phyloP scores from a whole-genome alignment of 1,284 basidiomycete species.

The Malassezia dermatis region DNA sequence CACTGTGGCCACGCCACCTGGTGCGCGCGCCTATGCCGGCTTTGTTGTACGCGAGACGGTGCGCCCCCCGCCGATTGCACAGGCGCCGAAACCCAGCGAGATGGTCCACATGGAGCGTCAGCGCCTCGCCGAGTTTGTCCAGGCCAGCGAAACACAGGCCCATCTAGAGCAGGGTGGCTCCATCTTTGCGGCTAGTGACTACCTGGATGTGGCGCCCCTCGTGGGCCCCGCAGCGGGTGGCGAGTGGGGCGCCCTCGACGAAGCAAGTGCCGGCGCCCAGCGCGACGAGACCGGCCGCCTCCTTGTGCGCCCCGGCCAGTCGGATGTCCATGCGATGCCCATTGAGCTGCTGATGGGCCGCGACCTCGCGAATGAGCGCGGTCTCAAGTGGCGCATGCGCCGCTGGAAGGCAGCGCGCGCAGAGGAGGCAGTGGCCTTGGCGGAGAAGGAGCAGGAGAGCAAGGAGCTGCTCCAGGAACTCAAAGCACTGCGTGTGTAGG shows the following conservation, averaged over 20 bases:
- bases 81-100: constrained; percentile 36
- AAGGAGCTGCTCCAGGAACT: constrained; percentile 32
- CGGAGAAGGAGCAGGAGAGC: constrained; percentile 12
- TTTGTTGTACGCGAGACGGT: constrained; percentile 19
- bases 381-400: constrained; percentile 41
- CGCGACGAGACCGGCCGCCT: constrained; percentile 19
- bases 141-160: constrained; percentile 18
- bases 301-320: constrained; percentile 14
- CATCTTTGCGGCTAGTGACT: constrained; percentile 38
- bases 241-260: constrained; percentile 26
- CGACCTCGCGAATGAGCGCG: constrained; percentile 36
- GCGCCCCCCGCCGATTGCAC: constrained; percentile 37
- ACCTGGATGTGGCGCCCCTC: constrained; percentile 37
- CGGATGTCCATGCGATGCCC: constrained; percentile 40
- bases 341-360: constrained; percentile 43
- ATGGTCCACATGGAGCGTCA: constrained; percentile 20
- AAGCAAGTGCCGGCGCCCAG: not conserved
- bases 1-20: constrained; percentile 15
- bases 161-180: constrained; percentile 31
- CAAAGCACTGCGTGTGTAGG: constrained; percentile 25
- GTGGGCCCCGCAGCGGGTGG: constrained; percentile 36
- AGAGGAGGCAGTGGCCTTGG: constrained; percentile 6
- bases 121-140: constrained; percentile 26
- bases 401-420: constrained; percentile 24
- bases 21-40: constrained; percentile 28